Base-by-base conservation (phyloP, 2,329 filamentous ascomycete species). In the Sporothrix schenckii region DNA sequence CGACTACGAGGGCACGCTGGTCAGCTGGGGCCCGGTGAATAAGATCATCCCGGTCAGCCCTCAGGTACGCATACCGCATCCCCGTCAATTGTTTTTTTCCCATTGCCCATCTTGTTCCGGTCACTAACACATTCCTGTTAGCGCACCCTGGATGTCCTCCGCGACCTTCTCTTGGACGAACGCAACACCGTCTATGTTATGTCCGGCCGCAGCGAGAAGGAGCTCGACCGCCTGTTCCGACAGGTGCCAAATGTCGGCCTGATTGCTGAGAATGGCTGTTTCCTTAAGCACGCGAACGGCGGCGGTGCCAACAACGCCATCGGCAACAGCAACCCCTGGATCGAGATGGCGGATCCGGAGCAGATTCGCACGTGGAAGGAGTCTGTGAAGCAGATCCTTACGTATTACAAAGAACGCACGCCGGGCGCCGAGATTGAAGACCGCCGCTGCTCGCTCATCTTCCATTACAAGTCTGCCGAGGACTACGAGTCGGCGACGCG, bases 231-330 rank as follows among this genome's bases (percentile, higher is more conserved):
- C 4, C 84, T 96, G 1, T 97, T 98, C 84, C 89, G 90, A 68
- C 88, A 91, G 30, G 91, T 97, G 1, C 91, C 92, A 5, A 91
- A 91, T 72, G 83, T 97, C 3, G 95, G 95, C 2, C 84, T 98
- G 4, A 96, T 98, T 74, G 94, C 94, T 0, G 94, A 98, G 81
- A 97, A 97, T 74, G 94, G 94, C 1, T 97, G 92, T 78, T 98
- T 96, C 80, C 83, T 97, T 70, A 92, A 91, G 75, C 87, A 92
- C 73, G 88, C 58, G 21, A 61, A 61, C 39, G 58, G 58, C 39
- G 39, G 58, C 11, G 58, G 39, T 27, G 39, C 39, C 10, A 24
- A 87, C 60, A 86, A 88, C 24, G 85, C 83, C 14, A 52, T n/a
- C 63, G 65, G 19, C 66, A 68, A 67, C 50, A 85, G 87, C 30